These are phyloP conservation scores for Didymella exigua DNA, from an alignment of 2,329 filamentous ascomycete species.

Conservation along the genomic window DNA sequence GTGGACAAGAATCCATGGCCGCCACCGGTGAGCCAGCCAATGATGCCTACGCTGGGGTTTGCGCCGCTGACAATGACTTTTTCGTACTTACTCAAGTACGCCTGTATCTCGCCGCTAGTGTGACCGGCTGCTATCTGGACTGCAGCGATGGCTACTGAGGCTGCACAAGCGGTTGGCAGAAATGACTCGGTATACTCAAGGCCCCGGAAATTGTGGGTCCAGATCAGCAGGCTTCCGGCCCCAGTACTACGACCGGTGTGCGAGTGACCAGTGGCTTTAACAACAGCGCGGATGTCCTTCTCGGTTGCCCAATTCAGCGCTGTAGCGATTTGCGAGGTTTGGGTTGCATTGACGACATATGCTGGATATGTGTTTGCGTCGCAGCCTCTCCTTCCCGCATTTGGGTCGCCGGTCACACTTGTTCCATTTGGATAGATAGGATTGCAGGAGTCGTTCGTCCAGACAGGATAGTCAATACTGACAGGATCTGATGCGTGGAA, in stretches of 20 bases:
- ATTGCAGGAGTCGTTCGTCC: constrained; percentile 39
- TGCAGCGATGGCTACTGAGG: constrained; percentile 9
- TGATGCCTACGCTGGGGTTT: constrained; percentile 45
- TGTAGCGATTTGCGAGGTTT: constrained; percentile 20
- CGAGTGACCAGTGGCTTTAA: constrained; percentile 39
- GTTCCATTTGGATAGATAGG: constrained; percentile 40
- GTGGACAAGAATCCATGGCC: constrained; percentile 47
- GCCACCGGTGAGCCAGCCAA: constrained; percentile 50
- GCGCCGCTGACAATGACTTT: constrained; percentile 29
- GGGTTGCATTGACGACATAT: constrained; percentile 39
- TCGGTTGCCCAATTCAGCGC: constrained; percentile 32
- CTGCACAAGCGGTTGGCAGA: constrained; percentile 22
- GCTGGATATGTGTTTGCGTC: constrained; percentile 31
- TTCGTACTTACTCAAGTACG: constrained; percentile 20
- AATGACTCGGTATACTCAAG: constrained; percentile 32
- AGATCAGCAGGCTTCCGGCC: constrained; percentile 30
- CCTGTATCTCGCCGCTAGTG: constrained; percentile 26
- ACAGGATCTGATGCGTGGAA: constrained; percentile 35
- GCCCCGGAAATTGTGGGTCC: constrained; percentile 36
- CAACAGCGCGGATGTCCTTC: constrained; percentile 31
- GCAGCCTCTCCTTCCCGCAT: constrained; percentile 32
- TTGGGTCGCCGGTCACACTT: constrained; percentile 31
- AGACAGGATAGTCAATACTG: constrained; percentile 38
- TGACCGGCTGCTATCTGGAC: constrained; percentile 30
- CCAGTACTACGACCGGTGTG: constrained; percentile 31